phyloP scores from a whole-genome alignment of 2,329 filamentous ascomycete species.

The Neofusicoccum laricinum region DNA sequence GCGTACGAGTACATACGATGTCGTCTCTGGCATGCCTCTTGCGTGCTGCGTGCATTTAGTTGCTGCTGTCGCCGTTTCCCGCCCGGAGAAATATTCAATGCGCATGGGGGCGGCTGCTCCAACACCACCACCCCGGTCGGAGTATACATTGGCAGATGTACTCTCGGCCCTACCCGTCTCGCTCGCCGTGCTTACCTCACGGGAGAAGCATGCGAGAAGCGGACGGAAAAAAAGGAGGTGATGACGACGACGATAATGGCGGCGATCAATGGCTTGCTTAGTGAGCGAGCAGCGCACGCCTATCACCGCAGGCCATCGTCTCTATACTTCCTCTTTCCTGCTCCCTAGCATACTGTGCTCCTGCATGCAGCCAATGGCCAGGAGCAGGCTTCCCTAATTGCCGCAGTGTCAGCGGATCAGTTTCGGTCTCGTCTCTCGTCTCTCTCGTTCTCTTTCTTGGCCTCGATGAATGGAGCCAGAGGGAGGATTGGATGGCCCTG shows the following conservation, averaged over 20 bases:
- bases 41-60: background rate
- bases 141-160: background rate
- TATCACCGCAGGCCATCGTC: background rate
- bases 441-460: background rate
- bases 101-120: too few relatives aligned
- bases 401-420: background rate
- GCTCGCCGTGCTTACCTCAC: background rate
- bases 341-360: background rate
- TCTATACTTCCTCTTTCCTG: background rate
- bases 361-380: background rate
- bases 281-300: constrained; percentile 1
- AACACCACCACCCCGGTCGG: background rate
- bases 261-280: constrained; percentile 14
- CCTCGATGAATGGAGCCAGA: background rate
- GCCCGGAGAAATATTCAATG: background rate
- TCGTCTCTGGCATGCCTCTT: background rate
- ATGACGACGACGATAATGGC: constrained; percentile 4
- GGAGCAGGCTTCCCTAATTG: background rate
- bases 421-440: background rate
- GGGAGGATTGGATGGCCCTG: background rate
- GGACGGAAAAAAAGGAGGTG: background rate
- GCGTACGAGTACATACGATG: background rate
- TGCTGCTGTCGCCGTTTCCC: background rate
- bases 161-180: background rate
- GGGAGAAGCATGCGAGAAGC: background rate